Conservation (phyloP, 805 yeast genomes). For the Yarrowia bubula region DNA sequence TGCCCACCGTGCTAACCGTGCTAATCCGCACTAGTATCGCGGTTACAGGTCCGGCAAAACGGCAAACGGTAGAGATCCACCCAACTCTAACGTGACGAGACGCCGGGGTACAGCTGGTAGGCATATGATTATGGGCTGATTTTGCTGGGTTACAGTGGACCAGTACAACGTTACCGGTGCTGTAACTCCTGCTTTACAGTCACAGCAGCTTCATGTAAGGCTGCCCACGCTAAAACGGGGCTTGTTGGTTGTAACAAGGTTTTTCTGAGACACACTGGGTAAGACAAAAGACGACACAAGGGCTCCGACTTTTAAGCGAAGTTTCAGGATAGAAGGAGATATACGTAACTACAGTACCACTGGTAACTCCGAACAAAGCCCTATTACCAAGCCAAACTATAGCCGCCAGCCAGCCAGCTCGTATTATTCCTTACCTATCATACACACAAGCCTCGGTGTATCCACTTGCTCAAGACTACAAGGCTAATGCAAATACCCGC, state of each 20-base stretch:
- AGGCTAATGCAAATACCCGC: conserved; percentile 1
- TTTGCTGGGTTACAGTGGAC: no score
- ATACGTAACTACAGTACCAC: no score
- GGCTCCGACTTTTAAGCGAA: conserved; percentile 10
- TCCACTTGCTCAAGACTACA: no score
- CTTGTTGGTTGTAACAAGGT: not conserved
- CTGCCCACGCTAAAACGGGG: no score
- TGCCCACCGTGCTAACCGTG: not conserved
- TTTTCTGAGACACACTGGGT: not conserved
- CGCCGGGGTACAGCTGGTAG: not conserved
- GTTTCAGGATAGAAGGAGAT: not conserved
- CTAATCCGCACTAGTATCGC: not conserved
- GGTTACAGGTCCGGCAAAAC: not conserved
- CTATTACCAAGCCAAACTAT: no score
- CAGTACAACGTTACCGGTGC: no score
- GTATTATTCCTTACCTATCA: not conserved
- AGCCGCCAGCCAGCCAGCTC: no score
- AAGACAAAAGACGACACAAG: not conserved
- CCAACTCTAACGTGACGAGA: not conserved
- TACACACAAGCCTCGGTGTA: not conserved
- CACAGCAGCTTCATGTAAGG: no score
- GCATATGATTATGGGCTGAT: not conserved
- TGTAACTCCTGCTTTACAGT: no score
- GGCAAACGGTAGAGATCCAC: not conserved
- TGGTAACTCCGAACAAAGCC: no score